These are phyloP conservation scores for Xylaria bambusicola DNA, from an alignment of 495 filamentous ascomycete genomes.

Conservation along the genomic window DNA sequence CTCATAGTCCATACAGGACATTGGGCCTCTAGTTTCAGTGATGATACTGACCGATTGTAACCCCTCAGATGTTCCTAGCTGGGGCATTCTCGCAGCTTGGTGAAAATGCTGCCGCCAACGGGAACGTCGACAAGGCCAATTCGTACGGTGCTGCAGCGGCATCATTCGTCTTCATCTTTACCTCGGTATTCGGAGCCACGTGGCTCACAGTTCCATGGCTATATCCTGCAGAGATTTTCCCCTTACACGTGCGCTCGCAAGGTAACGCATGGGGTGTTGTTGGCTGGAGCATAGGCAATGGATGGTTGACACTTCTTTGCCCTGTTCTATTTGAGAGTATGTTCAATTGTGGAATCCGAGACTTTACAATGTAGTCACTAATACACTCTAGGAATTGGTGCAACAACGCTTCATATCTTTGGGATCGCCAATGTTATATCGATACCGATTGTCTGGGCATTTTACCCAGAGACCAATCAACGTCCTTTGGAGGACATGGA, in stretches of 20 bases:
- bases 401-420: constrained; percentile 70
- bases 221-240: constrained; percentile 74
- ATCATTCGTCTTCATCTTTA: constrained; percentile 71
- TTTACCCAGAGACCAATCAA: constrained; percentile 69
- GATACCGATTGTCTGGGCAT: constrained; percentile 67
- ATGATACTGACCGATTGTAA: neutral
- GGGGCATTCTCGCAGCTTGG: constrained; percentile 44
- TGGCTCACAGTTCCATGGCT: constrained; percentile 74
- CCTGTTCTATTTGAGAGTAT: constrained; percentile 60
- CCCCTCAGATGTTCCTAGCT: constrained; percentile 45
- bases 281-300: constrained; percentile 73
- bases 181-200: constrained; percentile 67
- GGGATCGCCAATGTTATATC: constrained; percentile 62
- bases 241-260: constrained; percentile 64
- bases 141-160: constrained; percentile 64
- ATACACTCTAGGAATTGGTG: constrained; percentile 45
- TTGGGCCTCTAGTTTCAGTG: neutral
- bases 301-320: constrained; percentile 63
- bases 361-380: neutral
- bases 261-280: constrained; percentile 77
- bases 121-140: constrained; percentile 39
- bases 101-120: constrained; percentile 38
- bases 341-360: too few relatives aligned
- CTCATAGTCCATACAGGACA: constrained; percentile 31
- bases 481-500: constrained; percentile 72